phyloP scores from a whole-genome alignment of 495 filamentous ascomycete species.

The Daldinia caldariorum region DNA sequence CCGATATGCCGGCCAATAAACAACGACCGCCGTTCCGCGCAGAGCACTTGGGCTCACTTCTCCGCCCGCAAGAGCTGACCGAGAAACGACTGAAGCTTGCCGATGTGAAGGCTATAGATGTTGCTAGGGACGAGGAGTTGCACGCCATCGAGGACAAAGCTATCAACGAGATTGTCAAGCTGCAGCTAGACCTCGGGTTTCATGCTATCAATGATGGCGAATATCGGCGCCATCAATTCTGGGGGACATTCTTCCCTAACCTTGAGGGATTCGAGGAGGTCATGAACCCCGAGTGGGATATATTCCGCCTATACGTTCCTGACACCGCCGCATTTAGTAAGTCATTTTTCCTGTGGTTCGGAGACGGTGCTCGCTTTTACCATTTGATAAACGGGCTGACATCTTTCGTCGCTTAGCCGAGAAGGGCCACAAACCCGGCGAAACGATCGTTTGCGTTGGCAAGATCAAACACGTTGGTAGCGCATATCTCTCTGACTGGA shows the following conservation, averaged over 20 bases:
- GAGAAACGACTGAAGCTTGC: slow-evolving; percentile 62
- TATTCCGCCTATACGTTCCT: slow-evolving; percentile 74
- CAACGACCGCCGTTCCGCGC: slow-evolving; percentile 74
- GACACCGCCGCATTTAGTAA: slow-evolving; percentile 72
- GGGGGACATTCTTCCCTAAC: slow-evolving; percentile 72
- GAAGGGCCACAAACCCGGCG: slow-evolving; percentile 70
- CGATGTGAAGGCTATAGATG: slow-evolving; percentile 49
- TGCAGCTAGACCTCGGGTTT: slow-evolving; percentile 71
- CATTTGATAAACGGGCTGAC: slow-evolving; percentile 22
- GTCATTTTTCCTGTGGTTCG: slow-evolving; percentile 22
- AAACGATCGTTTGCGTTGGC: slow-evolving; percentile 72
- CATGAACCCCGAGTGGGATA: slow-evolving; percentile 63
- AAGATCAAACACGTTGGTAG: slow-evolving; percentile 75
- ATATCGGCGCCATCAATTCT: slow-evolving; percentile 65
- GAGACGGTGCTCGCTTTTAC: background rate
- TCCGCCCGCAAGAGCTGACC: slow-evolving; percentile 69
- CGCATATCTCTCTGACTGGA: slow-evolving; percentile 71
- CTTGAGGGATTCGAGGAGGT: slow-evolving; percentile 73
- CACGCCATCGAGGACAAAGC: slow-evolving; percentile 65
- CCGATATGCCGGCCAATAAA: slow-evolving; percentile 51
- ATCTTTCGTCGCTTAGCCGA: slow-evolving; percentile 52
- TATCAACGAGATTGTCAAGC: slow-evolving; percentile 68
- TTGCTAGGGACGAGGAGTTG: slow-evolving; percentile 50
- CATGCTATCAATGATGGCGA: slow-evolving; percentile 74
- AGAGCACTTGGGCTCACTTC: slow-evolving; percentile 76